Evolutionary conservation across 2,329 filamentous ascomycete genomes (phyloP), one percentile per base, ranked within the genome.

Genomic region (Alternaria consortialis): DNA sequence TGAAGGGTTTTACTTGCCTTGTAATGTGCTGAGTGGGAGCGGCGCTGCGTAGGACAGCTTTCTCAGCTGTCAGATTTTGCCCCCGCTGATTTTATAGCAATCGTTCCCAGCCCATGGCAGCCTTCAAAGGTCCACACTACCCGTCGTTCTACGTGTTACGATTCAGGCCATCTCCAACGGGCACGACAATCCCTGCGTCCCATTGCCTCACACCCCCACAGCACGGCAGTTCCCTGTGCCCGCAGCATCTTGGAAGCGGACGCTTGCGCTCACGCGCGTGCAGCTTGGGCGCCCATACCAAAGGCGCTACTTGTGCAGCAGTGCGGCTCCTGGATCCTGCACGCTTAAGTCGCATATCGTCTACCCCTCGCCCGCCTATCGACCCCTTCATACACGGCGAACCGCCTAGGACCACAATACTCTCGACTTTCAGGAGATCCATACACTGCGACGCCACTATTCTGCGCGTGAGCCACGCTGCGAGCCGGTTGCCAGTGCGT

Each of bases 391-490:
- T 64, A 67, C 67, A 67, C 53, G 17, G 55, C 56, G 53, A 65
- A 54, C 60, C 44, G 46, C 48, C 61, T 58, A 53, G 60, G 56
- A 56, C 60, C 50, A 59, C 60, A 50, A 56, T 56, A 56, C 57
- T 58, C 65, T 63, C 58, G 65, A 48, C 62, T 58, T 57, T 62
- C 61, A 67, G 63, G 61, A 66, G 60, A 64, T 53, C 61, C 65
- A 63, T 66, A 64, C 62, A 61, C 57, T 48, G 37, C 60, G 42
- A 66, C 66, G 66, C 66, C 66, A 67, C 65, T 71, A 72, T 66
- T 70, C 72, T 69, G 75, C 74, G 75, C 74, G 73, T 72, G 74
- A 75, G 74, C 74, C 74, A 76, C 74, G 66, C 71, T 66, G 70
- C 67, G 74, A 70, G 65, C 74, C 73, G 60, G 64, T 60, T 62